Evolutionary conservation across 1,139 yeast genomes (phyloP), one percentile per base, ranked within the genome.

Genomic region (Yamadazyma oceani): DNA sequence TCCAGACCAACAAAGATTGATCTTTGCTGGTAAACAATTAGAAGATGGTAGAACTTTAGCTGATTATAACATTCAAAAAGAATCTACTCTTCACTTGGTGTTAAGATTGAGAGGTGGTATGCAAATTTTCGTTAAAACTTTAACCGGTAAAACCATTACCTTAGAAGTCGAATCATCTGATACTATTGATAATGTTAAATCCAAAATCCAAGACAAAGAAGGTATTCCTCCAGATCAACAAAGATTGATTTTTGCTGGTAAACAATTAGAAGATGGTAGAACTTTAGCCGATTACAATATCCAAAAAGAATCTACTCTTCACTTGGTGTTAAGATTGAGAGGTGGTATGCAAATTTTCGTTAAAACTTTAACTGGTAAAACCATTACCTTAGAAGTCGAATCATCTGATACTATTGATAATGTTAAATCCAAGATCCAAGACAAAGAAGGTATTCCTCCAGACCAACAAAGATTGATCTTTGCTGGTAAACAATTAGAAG

Each of bases 271-370:
- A 62, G 84, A 79, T 43, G 85, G 84, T 36, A 77, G 96, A 80
- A 88, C 96, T 55, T 79, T 57, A 31, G 58, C 62, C 26, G 60
- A 55, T 46, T 55, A 58, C 60, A 57, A 58, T 50, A 57, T 56
- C 28, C 62, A 57, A 45, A 57, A 58, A 42, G 62, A 53, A 62
- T 80, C 85, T 10, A 89, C 96, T 55, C 73, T 89, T 55, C 96
- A 90, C 77, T 82, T 89, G 75, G 96, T 89, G 62, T 78, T 89
- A 54, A 87, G 96, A 81, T 85, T 89, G 73, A 85, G 96, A 81
- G 96, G 96, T 83, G 94, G 94, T 79, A 89, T 89, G 97, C 97
- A 90, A 79, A 89, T 90, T 74, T 90, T 90, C 78, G 96, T 90
- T 75, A 90, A 90, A 76, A 89, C 97, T 73, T 79, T 90, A 63